phyloP scores from a whole-genome alignment of 495 filamentous ascomycete species.

The Daldinia concentrica region DNA sequence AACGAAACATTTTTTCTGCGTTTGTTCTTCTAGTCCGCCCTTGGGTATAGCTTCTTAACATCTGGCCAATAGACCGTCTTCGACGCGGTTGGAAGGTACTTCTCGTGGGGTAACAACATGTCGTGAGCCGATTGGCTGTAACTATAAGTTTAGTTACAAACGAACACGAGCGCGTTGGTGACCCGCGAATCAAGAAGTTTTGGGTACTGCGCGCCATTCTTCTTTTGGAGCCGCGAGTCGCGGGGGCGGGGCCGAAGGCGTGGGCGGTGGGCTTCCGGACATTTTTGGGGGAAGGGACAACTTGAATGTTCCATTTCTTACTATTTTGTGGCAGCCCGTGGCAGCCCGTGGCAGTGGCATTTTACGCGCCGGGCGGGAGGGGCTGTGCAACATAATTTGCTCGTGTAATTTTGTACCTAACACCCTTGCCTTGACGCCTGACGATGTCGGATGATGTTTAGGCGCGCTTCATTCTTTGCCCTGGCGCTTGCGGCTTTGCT shows the following conservation, averaged over 20 bases:
- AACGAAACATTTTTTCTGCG: constrained; percentile 32
- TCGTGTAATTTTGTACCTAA: constrained; percentile 9
- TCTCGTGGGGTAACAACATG: constrained; percentile 14
- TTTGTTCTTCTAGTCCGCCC: constrained; percentile 10
- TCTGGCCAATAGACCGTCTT: constrained; percentile 25
- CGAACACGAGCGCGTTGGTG: neutral
- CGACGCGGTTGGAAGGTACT: constrained; percentile 32
- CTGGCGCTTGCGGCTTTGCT: constrained; percentile 16
- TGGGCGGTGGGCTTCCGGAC: neutral
- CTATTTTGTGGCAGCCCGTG: constrained; percentile 1
- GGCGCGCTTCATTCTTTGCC: constrained; percentile 10
- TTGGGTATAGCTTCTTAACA: neutral
- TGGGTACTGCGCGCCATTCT: neutral
- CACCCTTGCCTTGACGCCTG: neutral
- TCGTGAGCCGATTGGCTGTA: constrained; percentile 21
- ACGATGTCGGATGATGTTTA: constrained; percentile 13
- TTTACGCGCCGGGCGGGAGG: constrained; percentile 26
- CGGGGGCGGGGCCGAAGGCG: neutral
- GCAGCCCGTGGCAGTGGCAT: neutral
- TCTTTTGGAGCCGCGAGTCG: constrained; percentile 5
- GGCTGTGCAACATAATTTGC: constrained; percentile 17
- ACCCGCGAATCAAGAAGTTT: constrained; percentile 8
- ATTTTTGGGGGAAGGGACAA: neutral
- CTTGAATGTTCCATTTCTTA: neutral
- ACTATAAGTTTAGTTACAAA: neutral